Percentiles rank a stretch among this genome's conserved stretches.
phyloP scores from a whole-genome alignment of 495 filamentous ascomycete genomes.

The Trichoderma reesei region DNA sequence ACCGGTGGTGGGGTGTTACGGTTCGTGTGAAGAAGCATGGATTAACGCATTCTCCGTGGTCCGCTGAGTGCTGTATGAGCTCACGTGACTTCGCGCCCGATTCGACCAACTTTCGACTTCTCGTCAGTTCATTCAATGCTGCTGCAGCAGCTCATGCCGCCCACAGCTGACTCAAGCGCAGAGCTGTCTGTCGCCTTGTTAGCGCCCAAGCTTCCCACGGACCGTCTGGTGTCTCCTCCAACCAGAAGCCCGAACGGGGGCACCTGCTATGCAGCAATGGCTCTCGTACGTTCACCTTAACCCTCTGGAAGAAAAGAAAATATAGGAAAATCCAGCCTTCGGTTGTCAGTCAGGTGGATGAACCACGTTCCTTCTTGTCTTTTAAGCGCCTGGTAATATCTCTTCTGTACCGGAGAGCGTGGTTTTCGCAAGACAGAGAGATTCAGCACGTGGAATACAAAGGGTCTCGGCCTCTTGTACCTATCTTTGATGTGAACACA shows the following conservation, averaged over 20 bases:
- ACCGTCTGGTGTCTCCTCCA: neutral
- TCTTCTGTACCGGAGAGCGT: neutral
- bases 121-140: neutral
- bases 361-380: neutral
- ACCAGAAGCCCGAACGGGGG: neutral
- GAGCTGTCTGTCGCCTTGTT: neutral
- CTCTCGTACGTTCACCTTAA: neutral
- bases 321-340: neutral
- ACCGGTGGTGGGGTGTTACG: neutral
- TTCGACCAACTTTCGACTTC: neutral
- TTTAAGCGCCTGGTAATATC: neutral
- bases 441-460: no score
- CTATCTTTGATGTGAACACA: no score
- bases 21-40: no score
- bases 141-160: neutral
- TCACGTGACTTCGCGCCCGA: neutral
- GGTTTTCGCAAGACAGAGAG: no score
- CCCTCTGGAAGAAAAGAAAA: neutral
- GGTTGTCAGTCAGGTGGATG: neutral
- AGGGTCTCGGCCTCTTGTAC: no score
- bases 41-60: no score
- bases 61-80: no score
- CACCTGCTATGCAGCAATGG: conserved; percentile 3
- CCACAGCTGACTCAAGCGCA: neutral
- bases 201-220: neutral